Evolutionary conservation across 2,329 filamentous ascomycete genomes (phyloP).

Genomic region (Verticillium longisporum): DNA sequence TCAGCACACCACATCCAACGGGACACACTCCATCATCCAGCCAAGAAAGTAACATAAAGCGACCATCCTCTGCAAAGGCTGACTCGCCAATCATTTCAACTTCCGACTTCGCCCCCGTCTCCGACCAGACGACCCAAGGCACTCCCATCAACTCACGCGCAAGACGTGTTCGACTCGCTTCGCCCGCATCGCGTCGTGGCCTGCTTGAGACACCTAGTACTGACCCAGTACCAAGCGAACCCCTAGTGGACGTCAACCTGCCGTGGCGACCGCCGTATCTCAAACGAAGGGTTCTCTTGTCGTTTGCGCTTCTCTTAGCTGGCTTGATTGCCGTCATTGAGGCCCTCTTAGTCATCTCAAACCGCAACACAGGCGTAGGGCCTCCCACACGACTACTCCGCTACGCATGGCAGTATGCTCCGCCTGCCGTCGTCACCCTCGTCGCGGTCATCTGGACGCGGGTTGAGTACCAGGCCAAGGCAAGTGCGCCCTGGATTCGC

Average conservation of each 20-base stretch:
- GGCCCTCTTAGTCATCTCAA: constrained; percentile 22
- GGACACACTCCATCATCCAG: constrained; percentile 1
- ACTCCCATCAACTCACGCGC: neutral
- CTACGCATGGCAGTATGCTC: constrained; percentile 29
- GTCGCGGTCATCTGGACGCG: constrained; percentile 26
- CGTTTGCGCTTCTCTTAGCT: constrained; percentile 21
- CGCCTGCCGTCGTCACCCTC: constrained; percentile 23
- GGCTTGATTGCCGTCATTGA: constrained; percentile 21
- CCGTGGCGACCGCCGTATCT: constrained; percentile 29
- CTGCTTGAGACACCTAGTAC: neutral
- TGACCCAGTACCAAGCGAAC: constrained; percentile 9
- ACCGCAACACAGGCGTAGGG: constrained; percentile 20
- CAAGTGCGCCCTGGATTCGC: constrained; percentile 28
- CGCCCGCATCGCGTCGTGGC: neutral
- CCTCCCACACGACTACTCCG: constrained; percentile 16
- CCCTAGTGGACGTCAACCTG: constrained; percentile 19
- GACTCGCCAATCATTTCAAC: neutral
- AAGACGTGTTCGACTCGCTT: neutral
- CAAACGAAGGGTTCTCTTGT: constrained; percentile 20
- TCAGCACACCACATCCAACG: neutral
- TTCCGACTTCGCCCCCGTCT: neutral
- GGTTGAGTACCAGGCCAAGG: constrained; percentile 30
- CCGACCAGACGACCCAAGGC: neutral
- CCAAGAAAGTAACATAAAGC: neutral
- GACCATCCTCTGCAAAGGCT: neutral